Evolutionary conservation across 1,284 basidiomycete genomes (phyloP).

Genomic region (Irpex rosettiformis): DNA sequence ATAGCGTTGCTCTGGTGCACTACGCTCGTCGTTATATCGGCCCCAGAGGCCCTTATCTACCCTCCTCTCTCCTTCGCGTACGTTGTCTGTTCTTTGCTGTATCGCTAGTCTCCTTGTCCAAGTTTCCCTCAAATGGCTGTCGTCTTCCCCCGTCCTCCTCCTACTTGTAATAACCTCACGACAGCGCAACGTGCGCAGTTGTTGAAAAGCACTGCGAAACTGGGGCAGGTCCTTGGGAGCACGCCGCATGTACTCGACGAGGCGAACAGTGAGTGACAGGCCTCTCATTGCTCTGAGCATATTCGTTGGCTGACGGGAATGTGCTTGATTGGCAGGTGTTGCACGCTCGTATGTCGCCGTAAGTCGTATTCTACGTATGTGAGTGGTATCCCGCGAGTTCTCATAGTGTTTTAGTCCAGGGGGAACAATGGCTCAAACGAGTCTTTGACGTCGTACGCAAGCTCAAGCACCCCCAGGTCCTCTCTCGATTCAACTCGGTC

Average conservation of each 20-base stretch:
- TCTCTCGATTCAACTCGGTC: conserved; percentile 16
- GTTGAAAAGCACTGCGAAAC: conserved; percentile 56
- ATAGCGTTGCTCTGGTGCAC: background rate
- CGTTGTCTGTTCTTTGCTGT: background rate
- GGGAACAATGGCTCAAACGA: conserved; percentile 18
- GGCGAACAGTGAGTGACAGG: conserved; percentile 1
- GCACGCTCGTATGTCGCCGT: background rate
- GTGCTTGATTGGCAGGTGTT: background rate
- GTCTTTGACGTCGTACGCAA: conserved; percentile 10
- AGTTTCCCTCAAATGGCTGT: conserved; percentile 24
- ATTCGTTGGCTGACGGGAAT: background rate
- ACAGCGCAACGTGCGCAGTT: conserved; percentile 51
- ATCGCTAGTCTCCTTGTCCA: background rate
- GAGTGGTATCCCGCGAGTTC: background rate
- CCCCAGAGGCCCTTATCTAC: conserved; percentile 2
- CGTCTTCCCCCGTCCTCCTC: conserved; percentile 53
- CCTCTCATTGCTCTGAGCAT: background rate
- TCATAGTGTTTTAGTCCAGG: background rate
- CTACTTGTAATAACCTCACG: conserved; percentile 56
- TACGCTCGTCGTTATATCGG: background rate
- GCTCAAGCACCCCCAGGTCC: conserved; percentile 17
- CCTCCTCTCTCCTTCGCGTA: background rate
- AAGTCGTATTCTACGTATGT: background rate
- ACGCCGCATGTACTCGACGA: conserved; percentile 57
- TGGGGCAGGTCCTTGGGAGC: conserved; percentile 55